Percentiles rank a stretch among this genome's conserved stretches.
Conservation (phyloP, 2,329 filamentous ascomycete species). For the Calonectria montana region DNA sequence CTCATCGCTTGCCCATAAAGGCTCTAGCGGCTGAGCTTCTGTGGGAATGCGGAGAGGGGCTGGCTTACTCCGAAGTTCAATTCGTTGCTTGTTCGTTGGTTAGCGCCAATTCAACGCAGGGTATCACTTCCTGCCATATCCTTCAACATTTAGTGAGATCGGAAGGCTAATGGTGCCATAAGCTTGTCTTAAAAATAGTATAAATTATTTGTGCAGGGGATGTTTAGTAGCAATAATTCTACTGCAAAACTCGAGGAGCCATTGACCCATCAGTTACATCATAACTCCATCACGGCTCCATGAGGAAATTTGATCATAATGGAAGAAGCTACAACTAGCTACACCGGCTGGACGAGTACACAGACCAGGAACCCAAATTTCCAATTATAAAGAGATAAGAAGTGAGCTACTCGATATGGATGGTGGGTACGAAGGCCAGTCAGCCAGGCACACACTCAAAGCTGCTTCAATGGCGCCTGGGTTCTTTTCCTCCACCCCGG, state of each 20-base stretch:
- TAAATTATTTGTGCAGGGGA: too few relatives aligned
- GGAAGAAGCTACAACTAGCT: neutral
- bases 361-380: neutral
- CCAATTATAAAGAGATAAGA: neutral
- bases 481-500: too few relatives aligned
- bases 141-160: neutral
- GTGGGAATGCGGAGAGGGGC: neutral
- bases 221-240: too few relatives aligned
- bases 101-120: neutral
- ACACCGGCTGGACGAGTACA: neutral
- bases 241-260: neutral
- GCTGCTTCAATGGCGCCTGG: too few relatives aligned
- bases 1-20: neutral
- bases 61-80: neutral
- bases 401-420: neutral
- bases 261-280: neutral
- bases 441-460: too few relatives aligned
- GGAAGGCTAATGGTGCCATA: neutral
- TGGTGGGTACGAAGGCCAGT: too few relatives aligned
- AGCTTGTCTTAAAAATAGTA: neutral
- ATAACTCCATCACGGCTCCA: neutral
- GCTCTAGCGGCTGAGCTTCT: neutral
- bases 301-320: neutral
- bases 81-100: neutral
- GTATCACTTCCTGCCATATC: neutral